Evolutionary conservation across 768 basidiomycete genomes (phyloP).

Genomic region (Trametes punicea): DNA sequence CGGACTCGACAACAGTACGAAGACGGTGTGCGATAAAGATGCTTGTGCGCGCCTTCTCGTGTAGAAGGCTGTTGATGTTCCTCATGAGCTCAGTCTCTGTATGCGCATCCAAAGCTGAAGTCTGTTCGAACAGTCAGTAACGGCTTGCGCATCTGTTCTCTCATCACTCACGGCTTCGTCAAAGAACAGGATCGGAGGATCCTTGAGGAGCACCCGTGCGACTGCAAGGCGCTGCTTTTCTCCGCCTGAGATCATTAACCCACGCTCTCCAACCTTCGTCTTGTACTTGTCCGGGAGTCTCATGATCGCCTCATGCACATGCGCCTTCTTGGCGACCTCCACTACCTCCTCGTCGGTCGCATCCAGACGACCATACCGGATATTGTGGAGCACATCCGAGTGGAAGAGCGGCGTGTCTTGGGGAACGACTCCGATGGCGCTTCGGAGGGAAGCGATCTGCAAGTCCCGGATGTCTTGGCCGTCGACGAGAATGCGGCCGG

Average conservation of each 20-base stretch:
- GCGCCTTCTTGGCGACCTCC: conserved; percentile 80
- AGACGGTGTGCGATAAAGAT: conserved; percentile 96
- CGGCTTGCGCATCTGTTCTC: neutral
- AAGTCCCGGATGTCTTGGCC: conserved; percentile 80
- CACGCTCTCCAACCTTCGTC: conserved; percentile 94
- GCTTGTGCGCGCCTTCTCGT: conserved; percentile 80
- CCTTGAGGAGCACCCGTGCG: conserved; percentile 87
- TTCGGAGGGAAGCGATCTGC: conserved; percentile 68
- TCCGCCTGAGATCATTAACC: conserved; percentile 97
- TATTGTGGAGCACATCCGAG: conserved; percentile 91
- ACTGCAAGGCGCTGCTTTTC: conserved; percentile 98
- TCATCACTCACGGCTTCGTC: conserved; percentile 83
- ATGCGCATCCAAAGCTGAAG: conserved; percentile 91
- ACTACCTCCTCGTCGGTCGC: conserved; percentile 83
- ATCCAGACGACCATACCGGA: conserved; percentile 85
- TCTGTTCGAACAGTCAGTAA: conserved; percentile 44
- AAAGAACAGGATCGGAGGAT: conserved; percentile 95
- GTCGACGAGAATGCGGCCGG: conserved; percentile 82
- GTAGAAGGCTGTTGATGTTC: conserved; percentile 79
- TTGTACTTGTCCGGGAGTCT: conserved; percentile 80
- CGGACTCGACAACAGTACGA: conserved; percentile 88
- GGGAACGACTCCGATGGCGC: conserved; percentile 87
- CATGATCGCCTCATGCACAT: conserved; percentile 78
- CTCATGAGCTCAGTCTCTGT: conserved; percentile 95
- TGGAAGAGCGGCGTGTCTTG: conserved; percentile 99